Evolutionary conservation across 495 filamentous ascomycete genomes (phyloP).

Genomic region (Aspergillus panamensis): DNA sequence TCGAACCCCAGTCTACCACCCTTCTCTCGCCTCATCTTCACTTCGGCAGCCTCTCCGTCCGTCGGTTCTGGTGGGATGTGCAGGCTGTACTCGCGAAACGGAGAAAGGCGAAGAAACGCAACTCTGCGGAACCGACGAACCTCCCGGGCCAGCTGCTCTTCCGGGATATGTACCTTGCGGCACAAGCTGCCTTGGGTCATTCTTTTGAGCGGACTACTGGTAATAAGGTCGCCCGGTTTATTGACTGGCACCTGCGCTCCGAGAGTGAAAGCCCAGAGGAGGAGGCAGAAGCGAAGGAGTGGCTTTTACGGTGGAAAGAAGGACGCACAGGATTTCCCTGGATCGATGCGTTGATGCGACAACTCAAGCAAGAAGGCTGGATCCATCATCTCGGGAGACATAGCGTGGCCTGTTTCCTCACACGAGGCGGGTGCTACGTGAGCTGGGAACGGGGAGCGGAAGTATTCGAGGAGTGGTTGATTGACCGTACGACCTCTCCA

Average conservation of each 20-base stretch:
- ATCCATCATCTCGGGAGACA: slow-evolving; percentile 72
- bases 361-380: slow-evolving; percentile 66
- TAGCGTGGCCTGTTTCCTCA: slow-evolving; percentile 69
- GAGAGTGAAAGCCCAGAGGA: slow-evolving; percentile 16
- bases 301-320: slow-evolving; percentile 61
- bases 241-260: slow-evolving; percentile 68
- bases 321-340: slow-evolving; percentile 68
- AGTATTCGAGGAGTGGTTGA: slow-evolving; percentile 67
- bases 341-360: slow-evolving; percentile 73
- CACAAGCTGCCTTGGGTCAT: slow-evolving; percentile 60
- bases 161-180: slow-evolving; percentile 74
- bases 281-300: slow-evolving; percentile 48
- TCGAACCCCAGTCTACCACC: slow-evolving; percentile 64
- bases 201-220: slow-evolving; percentile 53
- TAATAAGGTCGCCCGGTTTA: slow-evolving; percentile 59
- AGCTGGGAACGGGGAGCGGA: slow-evolving; percentile 71
- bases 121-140: slow-evolving; percentile 54
- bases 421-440: slow-evolving; percentile 68
- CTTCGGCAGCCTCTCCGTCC: slow-evolving; percentile 59
- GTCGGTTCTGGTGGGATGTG: slow-evolving; percentile 66
- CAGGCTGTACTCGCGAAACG: slow-evolving; percentile 50
- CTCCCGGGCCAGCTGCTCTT: slow-evolving; percentile 67
- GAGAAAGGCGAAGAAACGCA: slow-evolving; percentile 43
- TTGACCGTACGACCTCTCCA: slow-evolving; percentile 48
- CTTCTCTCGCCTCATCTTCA: slow-evolving; percentile 68